Conservation (phyloP, 2,329 filamentous ascomycete genomes). For the Colletotrichum sansevieriae region DNA sequence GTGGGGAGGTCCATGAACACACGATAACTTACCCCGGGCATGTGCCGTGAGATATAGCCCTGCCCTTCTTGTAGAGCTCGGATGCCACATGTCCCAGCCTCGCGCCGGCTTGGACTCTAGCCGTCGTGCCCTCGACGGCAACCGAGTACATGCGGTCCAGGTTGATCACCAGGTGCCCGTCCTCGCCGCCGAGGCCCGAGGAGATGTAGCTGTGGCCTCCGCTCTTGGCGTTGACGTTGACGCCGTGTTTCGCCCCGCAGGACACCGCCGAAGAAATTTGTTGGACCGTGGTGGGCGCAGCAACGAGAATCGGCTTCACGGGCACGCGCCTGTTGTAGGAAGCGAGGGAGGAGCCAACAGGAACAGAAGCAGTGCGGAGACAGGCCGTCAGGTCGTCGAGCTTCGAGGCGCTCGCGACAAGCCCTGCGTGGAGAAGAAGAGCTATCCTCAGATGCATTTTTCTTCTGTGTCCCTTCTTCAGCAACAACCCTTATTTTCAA, state of each 20-base stretch:
- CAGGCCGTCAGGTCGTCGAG: constrained; percentile 39
- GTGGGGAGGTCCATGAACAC: neutral
- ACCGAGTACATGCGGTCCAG: constrained; percentile 61
- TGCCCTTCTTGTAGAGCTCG: constrained; percentile 55
- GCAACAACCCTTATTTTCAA: neutral
- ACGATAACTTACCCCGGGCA: constrained; percentile 59
- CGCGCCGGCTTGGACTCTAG: constrained; percentile 61
- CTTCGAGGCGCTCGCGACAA: neutral
- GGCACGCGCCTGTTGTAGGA: constrained; percentile 51
- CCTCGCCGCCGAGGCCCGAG: constrained; percentile 61
- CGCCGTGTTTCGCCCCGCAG: constrained; percentile 55
- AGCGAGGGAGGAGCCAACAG: constrained; percentile 41
- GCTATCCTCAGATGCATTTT: neutral
- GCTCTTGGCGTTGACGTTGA: constrained; percentile 63
- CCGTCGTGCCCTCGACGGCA: constrained; percentile 54
- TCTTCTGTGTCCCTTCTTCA: no score
- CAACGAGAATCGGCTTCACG: constrained; percentile 58
- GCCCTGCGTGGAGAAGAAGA: neutral
- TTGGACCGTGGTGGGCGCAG: constrained; percentile 55
- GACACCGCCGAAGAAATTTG: constrained; percentile 61
- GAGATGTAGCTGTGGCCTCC: constrained; percentile 66
- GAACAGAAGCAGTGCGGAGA: constrained; percentile 44
- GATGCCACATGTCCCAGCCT: constrained; percentile 61
- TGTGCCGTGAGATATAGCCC: constrained; percentile 63
- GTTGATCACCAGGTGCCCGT: constrained; percentile 62